Evolutionary conservation across 805 yeast genomes (phyloP).

Genomic region (Candida maesae): DNA sequence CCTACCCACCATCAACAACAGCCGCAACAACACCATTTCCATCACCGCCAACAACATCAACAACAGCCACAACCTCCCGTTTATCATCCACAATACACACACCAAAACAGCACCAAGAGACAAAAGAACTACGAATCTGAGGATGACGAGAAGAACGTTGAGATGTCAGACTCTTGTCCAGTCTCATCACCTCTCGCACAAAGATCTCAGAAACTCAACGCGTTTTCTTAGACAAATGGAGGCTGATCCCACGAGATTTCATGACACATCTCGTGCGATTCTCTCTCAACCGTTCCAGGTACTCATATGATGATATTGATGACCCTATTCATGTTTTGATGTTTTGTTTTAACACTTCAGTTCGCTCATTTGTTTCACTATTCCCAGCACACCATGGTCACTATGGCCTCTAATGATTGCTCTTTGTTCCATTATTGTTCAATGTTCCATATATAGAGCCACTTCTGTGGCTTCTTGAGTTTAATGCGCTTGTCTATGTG

Average conservation of each 20-base stretch:
- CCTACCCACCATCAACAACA: conserved; percentile 1
- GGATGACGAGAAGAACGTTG: conserved; percentile 3
- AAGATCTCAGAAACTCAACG: conserved; percentile 18
- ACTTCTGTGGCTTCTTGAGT: not conserved
- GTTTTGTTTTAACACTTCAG: not conserved
- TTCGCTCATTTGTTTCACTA: not conserved
- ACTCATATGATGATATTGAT: too few relatives aligned
- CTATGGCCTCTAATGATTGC: not conserved
- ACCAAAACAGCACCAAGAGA: conserved; percentile 5
- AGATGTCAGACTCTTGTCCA: conserved; percentile 10
- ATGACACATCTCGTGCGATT: too few relatives aligned
- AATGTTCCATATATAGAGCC: not conserved
- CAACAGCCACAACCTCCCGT: not conserved
- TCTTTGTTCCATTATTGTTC: not conserved
- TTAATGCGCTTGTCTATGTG: too few relatives aligned
- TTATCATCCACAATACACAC: conserved; percentile 2
- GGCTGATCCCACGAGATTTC: too few relatives aligned
- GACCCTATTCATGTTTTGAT: not conserved
- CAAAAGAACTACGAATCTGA: conserved; percentile 3
- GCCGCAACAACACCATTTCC: conserved; percentile 4
- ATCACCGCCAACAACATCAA: conserved; percentile 1
- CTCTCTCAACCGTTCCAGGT: too few relatives aligned
- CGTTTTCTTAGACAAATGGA: conserved; percentile 6
- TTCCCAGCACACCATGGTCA: not conserved
- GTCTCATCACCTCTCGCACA: conserved; percentile 19